phyloP scores from a whole-genome alignment of 352 stramenopile genomes.

The Blastocystis hominis region DNA sequence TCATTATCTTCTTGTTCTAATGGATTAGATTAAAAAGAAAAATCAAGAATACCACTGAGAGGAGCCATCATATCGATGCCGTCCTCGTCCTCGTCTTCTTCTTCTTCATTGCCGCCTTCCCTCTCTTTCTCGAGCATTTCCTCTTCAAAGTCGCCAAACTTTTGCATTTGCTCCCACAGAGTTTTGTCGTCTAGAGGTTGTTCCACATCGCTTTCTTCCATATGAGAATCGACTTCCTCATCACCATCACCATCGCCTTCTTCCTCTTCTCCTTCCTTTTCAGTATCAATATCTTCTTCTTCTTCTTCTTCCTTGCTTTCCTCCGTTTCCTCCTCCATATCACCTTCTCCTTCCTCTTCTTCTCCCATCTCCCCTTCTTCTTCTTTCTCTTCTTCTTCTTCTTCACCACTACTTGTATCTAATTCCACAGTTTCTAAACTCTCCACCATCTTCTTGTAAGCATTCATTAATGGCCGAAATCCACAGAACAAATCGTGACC shows the following conservation, averaged over 20 bases:
- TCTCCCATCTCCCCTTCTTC: slow-evolving; percentile 9
- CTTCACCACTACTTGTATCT: not conserved
- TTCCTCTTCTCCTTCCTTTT: slow-evolving; percentile 15
- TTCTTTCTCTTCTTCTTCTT: slow-evolving; percentile 62
- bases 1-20: slow-evolving; percentile 30
- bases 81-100: slow-evolving; percentile 48
- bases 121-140: not conserved
- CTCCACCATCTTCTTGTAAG: not conserved
- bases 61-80: not conserved
- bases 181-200: not conserved
- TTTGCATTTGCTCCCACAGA: not conserved
- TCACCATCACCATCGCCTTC: not conserved
- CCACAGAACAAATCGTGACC: no score
- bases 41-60: no score
- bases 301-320: slow-evolving; percentile 51
- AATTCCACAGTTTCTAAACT: not conserved
- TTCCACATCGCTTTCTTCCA: not conserved
- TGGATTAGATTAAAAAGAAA: no score
- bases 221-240: slow-evolving; percentile 63
- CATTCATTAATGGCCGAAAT: slow-evolving; percentile 12
- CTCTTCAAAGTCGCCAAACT: not conserved
- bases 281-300: not conserved
- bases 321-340: slow-evolving; percentile 1
- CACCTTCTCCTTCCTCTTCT: not conserved
- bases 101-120: not conserved